phyloP scores from a whole-genome alignment of 345 rosid species.

The Leavenworthia alabamica region DNA sequence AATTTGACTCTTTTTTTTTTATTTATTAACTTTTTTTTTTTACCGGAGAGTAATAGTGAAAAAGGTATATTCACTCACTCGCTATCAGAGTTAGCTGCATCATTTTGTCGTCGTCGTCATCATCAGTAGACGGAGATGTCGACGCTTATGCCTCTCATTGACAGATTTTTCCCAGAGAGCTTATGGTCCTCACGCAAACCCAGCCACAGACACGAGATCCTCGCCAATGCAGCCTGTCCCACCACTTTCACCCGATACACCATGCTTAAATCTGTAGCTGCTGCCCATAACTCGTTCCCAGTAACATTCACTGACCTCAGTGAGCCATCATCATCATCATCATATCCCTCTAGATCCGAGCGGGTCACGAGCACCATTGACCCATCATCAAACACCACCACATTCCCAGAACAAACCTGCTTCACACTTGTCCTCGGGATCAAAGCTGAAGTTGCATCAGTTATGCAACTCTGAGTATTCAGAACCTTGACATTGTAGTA shows the following conservation, averaged over 20 bases:
- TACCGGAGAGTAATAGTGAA: constrained; percentile 19
- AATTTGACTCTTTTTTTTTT: constrained; percentile 4
- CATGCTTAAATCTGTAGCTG: constrained; percentile 43
- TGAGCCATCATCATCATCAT: constrained; percentile 34
- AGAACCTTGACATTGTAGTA: constrained; percentile 51
- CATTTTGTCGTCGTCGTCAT: background rate
- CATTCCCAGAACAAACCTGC: constrained; percentile 31
- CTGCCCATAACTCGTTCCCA: constrained; percentile 29
- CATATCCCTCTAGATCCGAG: constrained; percentile 80
- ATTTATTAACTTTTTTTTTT: constrained; percentile 14
- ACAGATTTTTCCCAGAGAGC: constrained; percentile 38
- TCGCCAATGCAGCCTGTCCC: constrained; percentile 57
- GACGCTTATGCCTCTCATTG: constrained; percentile 60
- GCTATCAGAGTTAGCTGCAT: constrained; percentile 16
- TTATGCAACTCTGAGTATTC: constrained; percentile 13
- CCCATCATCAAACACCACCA: constrained; percentile 68
- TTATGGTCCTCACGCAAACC: constrained; percentile 47
- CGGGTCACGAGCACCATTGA: constrained; percentile 73
- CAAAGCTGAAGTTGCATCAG: constrained; percentile 24
- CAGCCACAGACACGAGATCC: constrained; percentile 73
- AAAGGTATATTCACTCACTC: constrained; percentile 17
- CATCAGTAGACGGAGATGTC: constrained; percentile 76
- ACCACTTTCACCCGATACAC: constrained; percentile 65
- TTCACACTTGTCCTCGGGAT: constrained; percentile 28
- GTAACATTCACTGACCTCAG: constrained; percentile 9